Conservation (phyloP, 2,329 filamentous ascomycete species). For the Diaporthe nobilis region DNA sequence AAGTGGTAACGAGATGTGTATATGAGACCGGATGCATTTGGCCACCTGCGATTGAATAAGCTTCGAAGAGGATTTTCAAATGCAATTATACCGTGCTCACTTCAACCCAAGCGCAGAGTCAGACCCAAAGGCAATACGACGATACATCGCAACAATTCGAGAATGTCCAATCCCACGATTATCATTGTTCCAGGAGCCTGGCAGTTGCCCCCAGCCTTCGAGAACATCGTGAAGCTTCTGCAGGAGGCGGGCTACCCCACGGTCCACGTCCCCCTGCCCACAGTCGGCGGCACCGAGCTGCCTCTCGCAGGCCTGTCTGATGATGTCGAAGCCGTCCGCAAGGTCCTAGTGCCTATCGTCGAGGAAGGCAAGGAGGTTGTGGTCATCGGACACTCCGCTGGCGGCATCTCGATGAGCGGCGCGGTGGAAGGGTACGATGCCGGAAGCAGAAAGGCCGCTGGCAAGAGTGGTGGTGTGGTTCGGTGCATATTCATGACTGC, state of each 20-base stretch:
- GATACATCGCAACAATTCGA: neutral
- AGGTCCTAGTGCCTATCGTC: slow-evolving; percentile 45
- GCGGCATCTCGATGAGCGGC: slow-evolving; percentile 55
- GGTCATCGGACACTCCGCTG: slow-evolving; percentile 59
- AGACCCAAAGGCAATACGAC: too few relatives aligned
- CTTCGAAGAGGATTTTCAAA: neutral
- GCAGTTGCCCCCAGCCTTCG: slow-evolving; percentile 20
- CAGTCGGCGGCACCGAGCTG: neutral
- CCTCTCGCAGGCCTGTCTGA: slow-evolving; percentile 34
- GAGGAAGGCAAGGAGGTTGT: slow-evolving; percentile 57
- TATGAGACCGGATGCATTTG: neutral
- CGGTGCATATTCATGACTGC: slow-evolving; percentile 54
- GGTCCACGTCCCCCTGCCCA: slow-evolving; percentile 19
- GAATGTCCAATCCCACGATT: slow-evolving; percentile 17
- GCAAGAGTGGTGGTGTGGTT: slow-evolving; percentile 55
- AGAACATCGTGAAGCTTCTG: slow-evolving; percentile 5
- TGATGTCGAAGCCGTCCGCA: slow-evolving; percentile 30
- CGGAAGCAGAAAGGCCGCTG: slow-evolving; percentile 49
- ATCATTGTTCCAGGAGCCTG: slow-evolving; percentile 34
- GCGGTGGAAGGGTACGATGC: slow-evolving; percentile 55
- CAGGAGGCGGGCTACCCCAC: slow-evolving; percentile 17
- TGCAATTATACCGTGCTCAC: neutral
- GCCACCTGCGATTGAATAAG: too few relatives aligned
- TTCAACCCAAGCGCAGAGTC: too few relatives aligned
- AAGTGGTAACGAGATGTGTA: neutral